A percentile compares a stretch with the other conserved stretches of the same genome.
phyloP scores from a whole-genome alignment of 306 rosid species.

The Corylus avellana region DNA sequence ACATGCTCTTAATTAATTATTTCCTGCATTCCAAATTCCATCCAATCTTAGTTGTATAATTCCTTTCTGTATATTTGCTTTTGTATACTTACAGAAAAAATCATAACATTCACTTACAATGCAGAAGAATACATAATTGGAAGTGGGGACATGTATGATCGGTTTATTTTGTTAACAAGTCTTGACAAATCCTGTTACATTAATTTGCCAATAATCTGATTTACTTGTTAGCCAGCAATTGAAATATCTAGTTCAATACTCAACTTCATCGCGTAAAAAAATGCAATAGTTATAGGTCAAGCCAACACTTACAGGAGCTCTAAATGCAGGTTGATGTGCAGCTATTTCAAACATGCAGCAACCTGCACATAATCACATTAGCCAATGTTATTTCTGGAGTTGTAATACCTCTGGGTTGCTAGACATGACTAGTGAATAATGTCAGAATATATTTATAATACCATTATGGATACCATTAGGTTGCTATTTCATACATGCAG shows the following conservation, averaged over 20 bases:
- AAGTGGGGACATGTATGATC: slow-evolving; percentile 34
- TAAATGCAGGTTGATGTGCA: slow-evolving; percentile 88
- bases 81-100: not conserved
- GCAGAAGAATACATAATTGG: slow-evolving; percentile 59
- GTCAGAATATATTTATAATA: too few relatives aligned
- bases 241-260: not conserved
- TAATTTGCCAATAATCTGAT: slow-evolving; percentile 31
- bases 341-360: slow-evolving; percentile 77
- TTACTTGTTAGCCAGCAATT: slow-evolving; percentile 9
- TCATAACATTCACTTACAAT: slow-evolving; percentile 51
- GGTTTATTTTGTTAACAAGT: slow-evolving; percentile 80
- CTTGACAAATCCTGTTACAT: slow-evolving; percentile 84
- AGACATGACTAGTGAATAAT: too few relatives aligned
- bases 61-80: not conserved
- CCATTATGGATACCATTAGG: too few relatives aligned
- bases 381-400: slow-evolving; percentile 14
- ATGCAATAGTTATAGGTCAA: slow-evolving; percentile 13
- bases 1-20: slow-evolving; percentile 93
- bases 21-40: slow-evolving; percentile 46
- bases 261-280: not conserved
- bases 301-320: slow-evolving; percentile 76
- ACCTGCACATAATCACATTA: slow-evolving; percentile 44
- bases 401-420: not conserved
- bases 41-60: not conserved
- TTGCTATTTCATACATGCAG: slow-evolving; percentile 34